Evolutionary conservation across 2,329 filamentous ascomycete species (phyloP), one percentile per base, ranked within the genome.

Genomic region (Malbranchea zuffiana): DNA sequence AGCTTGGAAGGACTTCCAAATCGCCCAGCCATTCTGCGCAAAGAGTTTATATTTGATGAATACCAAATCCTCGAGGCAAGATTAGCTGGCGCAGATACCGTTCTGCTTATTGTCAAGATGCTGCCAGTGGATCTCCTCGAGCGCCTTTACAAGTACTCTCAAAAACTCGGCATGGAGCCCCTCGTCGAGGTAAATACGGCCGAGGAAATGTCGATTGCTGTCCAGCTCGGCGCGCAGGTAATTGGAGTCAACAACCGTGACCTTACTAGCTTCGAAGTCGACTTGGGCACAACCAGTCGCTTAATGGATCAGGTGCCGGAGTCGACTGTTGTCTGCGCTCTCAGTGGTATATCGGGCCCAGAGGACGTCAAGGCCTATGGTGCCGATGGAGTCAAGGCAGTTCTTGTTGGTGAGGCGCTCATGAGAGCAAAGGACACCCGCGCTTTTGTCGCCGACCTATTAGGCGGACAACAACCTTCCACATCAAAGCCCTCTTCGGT

Each of bases 161-260:
- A 78, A 28, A 86, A 80, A 2, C 69, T 98, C 2, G 88, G 87
- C 12, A 98, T 98, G 90, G 92, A 98, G 62, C 90, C 90, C 21
- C 64, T 98, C 19, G 90, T 98, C 1, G 90, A 98, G 59, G 90
- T 98, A 18, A 93, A 98, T 54, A 98, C 82, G 27, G 77, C 80
- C 0, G 83, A 90, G 33, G 90, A 98, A 61, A 98, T 95, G 84
- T 71, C 80, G 25, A 78, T 78, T 39, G 90, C 92, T 5, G 77
- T 95, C 30, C 74, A 82, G 39, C 71, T 98, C 15, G 90, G 88
- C 7, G 75, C 90, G 15, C 81, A 87, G 60, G 88, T 85, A 24
- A 93, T 98, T 51, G 90, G 90, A 17, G 90, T 98, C 49, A 98
- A 98, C 65, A 98, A 98, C 65, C 79, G 90, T 38, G 93, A 98